Evolutionary conservation across 306 rosid genomes (phyloP), one percentile per base, ranked within the genome.

Genomic region (Carpinus fangiana): DNA sequence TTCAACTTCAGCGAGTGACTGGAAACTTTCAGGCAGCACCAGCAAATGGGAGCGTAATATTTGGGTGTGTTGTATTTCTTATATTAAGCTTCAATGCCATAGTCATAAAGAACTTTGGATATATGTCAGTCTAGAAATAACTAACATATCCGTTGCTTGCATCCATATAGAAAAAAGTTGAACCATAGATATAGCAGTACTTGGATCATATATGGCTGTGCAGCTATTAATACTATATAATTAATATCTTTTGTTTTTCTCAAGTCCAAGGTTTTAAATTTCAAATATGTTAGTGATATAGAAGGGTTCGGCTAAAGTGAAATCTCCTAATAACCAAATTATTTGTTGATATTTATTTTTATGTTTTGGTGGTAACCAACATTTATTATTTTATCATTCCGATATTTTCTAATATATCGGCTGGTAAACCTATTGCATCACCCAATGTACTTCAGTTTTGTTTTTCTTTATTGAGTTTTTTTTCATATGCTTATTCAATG

Each of bases 1-100:
- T 96, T 55, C 86, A 85, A 57, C 88, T 88, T 23, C 65, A 91
- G 55, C 75, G 54, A 81, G 88, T 89, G 31, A 80, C 70, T 12
- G 96, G 90, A 71, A 77, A 93, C 76, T 76, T 26, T 76, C 83
- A 65, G 1, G 88, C 86, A 4, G 38, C 36, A 57, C 74, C 83
- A 50, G 82, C 65, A 20, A 91, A 81, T 78, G 84, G 90, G 74
- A 84, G 76, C 59, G 80, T 88, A 57, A 11, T 88, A 78, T 96
- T 93, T 67, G 99, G 99, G 99, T 96, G 80, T 82, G 94, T 80
- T 34, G 31, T 46, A 45, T 80, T 84, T 79, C 20, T 79, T 8
- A 14, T n/a, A 16, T 74, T 64, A 65, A 70, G 47, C 56, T n/a
- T 72, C 64, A 51, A 36, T 26, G 13, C 55, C 12, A 62, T 76